Conservation (phyloP, 106 monocot genomes). For the Platanthera zijinensis region DNA sequence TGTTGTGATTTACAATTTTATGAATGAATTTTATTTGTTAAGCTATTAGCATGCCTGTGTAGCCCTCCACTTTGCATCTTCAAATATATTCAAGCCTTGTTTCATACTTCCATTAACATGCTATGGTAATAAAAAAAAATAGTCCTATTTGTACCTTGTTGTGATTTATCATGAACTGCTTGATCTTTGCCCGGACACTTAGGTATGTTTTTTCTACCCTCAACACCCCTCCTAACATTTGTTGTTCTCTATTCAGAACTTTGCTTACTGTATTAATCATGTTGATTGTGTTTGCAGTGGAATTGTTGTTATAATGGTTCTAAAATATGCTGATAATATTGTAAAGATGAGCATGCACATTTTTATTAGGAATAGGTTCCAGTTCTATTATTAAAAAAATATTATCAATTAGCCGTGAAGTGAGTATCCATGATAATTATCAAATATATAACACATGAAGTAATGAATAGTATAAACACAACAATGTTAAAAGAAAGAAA, state of each 20-base stretch:
- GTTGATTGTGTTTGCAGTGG: constrained; percentile 44
- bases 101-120: too few relatives aligned
- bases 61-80: too few relatives aligned
- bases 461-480: too few relatives aligned
- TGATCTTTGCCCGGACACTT: constrained; percentile 93
- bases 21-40: too few relatives aligned
- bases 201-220: constrained; percentile 32
- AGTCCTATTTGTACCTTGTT: too few relatives aligned
- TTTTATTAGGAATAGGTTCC: not conserved
- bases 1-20: too few relatives aligned
- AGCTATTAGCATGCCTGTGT: too few relatives aligned
- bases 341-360: constrained; percentile 59
- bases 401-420: not conserved
- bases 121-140: too few relatives aligned
- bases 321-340: constrained; percentile 97
- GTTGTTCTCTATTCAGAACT: not conserved
- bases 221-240: not conserved
- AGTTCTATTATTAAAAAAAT: not conserved
- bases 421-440: too few relatives aligned
- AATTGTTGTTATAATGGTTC: constrained; percentile 92
- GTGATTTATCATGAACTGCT: constrained; percentile 57
- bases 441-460: too few relatives aligned
- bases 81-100: too few relatives aligned
- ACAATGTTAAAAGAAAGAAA: too few relatives aligned
- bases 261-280: not conserved